Conservation (phyloP, 805 yeast species). For the Lipomyces sp. region DNA sequence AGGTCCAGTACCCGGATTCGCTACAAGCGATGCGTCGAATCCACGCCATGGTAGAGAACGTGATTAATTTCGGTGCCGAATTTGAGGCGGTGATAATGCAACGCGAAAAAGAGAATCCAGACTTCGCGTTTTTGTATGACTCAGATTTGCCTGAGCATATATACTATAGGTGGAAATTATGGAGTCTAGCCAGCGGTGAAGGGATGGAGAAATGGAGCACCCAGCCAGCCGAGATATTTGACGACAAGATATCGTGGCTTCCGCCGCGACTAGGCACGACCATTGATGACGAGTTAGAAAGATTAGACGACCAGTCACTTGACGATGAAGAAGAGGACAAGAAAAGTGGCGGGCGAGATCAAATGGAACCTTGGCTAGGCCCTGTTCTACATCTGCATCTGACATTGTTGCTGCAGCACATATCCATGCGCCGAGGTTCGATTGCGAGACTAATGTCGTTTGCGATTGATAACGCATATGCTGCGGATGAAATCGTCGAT, state of each 20-base stretch:
- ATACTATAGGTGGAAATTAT: conserved; percentile 42
- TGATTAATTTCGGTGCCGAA: conserved; percentile 39
- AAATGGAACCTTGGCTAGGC: conserved; percentile 35
- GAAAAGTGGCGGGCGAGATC: conserved; percentile 13
- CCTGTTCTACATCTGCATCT: conserved; percentile 34
- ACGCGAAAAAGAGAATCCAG: conserved; percentile 37
- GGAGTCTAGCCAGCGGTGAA: conserved; percentile 31
- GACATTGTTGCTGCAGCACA: conserved; percentile 38
- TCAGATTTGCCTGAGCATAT: conserved; percentile 29
- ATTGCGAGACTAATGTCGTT: conserved; percentile 44
- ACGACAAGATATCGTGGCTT: conserved; percentile 22
- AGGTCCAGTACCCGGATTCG: conserved; percentile 30
- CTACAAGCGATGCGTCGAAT: conserved; percentile 32
- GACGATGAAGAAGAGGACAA: conserved; percentile 19
- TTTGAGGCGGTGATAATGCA: conserved; percentile 41
- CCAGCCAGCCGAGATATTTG: conserved; percentile 13
- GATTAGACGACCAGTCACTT: conserved; percentile 30
- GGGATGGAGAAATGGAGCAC: conserved; percentile 24
- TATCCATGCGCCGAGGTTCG: conserved; percentile 41
- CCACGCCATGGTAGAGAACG: conserved; percentile 40
- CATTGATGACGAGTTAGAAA: conserved; percentile 36
- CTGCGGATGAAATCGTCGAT: conserved; percentile 40
- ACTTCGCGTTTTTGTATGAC: conserved; percentile 42
- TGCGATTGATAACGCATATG: conserved; percentile 39
- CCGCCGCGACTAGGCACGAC: conserved; percentile 27